phyloP scores from a whole-genome alignment of 495 filamentous ascomycete genomes.

The Aspergillus baeticus region DNA sequence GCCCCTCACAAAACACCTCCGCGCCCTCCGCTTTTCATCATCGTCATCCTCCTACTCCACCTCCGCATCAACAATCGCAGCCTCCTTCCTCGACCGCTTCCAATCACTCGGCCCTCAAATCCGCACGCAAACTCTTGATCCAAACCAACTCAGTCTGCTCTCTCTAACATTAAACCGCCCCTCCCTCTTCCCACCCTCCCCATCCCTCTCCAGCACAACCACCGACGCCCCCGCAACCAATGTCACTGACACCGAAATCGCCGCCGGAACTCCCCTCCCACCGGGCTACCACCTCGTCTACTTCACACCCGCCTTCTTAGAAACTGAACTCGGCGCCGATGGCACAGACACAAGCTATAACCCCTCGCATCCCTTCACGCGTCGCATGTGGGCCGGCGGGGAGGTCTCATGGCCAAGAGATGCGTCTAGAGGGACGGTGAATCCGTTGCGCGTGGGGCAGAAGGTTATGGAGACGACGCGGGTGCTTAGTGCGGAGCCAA shows the following conservation, averaged over 20 bases:
- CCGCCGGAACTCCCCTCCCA: constrained; percentile 48
- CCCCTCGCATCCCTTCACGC: constrained; percentile 60
- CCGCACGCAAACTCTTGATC: constrained; percentile 51
- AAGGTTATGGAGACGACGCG: constrained; percentile 55
- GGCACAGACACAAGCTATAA: constrained; percentile 71
- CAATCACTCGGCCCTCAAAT: constrained; percentile 43
- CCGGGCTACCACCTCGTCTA: constrained; percentile 72
- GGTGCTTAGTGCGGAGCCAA: constrained; percentile 50
- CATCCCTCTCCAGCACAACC: constrained; percentile 29
- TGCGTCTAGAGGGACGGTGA: constrained; percentile 29
- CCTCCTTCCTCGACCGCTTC: constrained; percentile 42
- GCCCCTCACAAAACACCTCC: background rate
- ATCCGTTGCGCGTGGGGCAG: constrained; percentile 51
- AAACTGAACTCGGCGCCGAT: constrained; percentile 58
- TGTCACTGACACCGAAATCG: constrained; percentile 14
- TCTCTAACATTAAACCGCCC: constrained; percentile 52
- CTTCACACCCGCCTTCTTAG: constrained; percentile 60
- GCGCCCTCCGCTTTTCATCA: constrained; percentile 10
- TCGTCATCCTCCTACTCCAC: constrained; percentile 8
- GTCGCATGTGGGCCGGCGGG: constrained; percentile 82
- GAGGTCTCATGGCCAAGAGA: constrained; percentile 50
- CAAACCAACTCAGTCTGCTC: constrained; percentile 58
- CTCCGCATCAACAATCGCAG: constrained; percentile 34
- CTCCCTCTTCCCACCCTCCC: constrained; percentile 30
- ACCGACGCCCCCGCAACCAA: background rate